These are phyloP conservation scores for Coriolopsis trogii DNA, from an alignment of 1,284 basidiomycete genomes.

Conservation along the genomic window DNA sequence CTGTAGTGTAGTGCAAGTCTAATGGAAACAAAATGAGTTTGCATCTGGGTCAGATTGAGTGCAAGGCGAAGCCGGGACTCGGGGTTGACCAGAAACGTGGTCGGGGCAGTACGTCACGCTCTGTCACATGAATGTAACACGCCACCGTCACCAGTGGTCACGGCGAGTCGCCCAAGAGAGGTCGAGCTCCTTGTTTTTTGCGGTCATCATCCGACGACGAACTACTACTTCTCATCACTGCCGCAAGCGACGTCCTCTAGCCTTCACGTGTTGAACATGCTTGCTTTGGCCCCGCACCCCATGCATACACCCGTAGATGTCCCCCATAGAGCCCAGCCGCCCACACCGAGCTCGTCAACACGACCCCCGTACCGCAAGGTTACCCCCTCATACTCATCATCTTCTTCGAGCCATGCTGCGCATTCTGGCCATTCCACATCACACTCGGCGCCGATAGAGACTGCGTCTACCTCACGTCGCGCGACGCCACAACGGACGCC, in stretches of 20 bases:
- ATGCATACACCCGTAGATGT: slow-evolving; percentile 31
- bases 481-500: slow-evolving; percentile 26
- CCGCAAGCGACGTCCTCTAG: slow-evolving; percentile 18
- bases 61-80: slow-evolving; percentile 12
- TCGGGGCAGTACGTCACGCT: slow-evolving; percentile 6
- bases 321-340: slow-evolving; percentile 30
- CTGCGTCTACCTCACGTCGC: slow-evolving; percentile 19
- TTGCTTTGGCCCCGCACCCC: slow-evolving; percentile 33
- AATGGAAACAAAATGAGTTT: too few species aligned
- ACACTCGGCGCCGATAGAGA: slow-evolving; percentile 17
- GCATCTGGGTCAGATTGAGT: background rate
- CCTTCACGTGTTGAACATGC: slow-evolving; percentile 27
- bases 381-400: slow-evolving; percentile 25
- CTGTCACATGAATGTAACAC: slow-evolving; percentile 3
- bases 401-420: slow-evolving; percentile 25
- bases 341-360: slow-evolving; percentile 28
- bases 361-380: slow-evolving; percentile 28
- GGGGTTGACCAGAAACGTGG: slow-evolving; percentile 4
- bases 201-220: slow-evolving; percentile 24
- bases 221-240: slow-evolving; percentile 21
- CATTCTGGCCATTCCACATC: slow-evolving; percentile 20
- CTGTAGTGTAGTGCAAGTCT: too few species aligned
- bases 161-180: slow-evolving; percentile 7
- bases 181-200: slow-evolving; percentile 23
- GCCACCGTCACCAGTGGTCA: slow-evolving; percentile 3